Conservation (phyloP, 2,329 filamentous ascomycete species). For the Diaporthe ilicicola region DNA sequence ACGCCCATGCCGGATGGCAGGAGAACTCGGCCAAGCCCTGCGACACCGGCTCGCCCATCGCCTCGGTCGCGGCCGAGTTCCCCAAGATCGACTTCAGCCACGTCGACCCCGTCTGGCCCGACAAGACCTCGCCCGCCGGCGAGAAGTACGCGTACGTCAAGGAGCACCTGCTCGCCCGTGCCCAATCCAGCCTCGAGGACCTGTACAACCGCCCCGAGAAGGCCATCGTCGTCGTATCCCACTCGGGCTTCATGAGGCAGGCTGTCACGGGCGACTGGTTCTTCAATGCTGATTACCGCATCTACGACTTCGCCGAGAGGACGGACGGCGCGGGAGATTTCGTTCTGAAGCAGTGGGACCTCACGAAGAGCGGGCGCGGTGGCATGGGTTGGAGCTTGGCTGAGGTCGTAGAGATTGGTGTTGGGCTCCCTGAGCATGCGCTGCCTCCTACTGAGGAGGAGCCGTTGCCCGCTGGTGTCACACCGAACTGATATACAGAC, state of each 20-base stretch:
- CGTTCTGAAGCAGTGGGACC: slow-evolving; percentile 56
- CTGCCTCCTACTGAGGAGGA: slow-evolving; percentile 28
- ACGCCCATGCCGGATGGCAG: slow-evolving; percentile 72
- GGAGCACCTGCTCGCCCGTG: slow-evolving; percentile 63
- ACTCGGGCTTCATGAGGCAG: slow-evolving; percentile 69
- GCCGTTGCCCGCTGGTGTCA: slow-evolving; percentile 21
- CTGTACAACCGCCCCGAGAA: slow-evolving; percentile 65
- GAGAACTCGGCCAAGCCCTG: slow-evolving; percentile 66
- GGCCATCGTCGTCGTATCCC: slow-evolving; percentile 70
- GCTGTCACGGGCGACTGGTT: slow-evolving; percentile 64
- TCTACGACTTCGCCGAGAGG: slow-evolving; percentile 62
- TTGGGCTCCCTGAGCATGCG: slow-evolving; percentile 39
- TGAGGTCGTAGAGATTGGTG: slow-evolving; percentile 42
- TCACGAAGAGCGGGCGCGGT: slow-evolving; percentile 55
- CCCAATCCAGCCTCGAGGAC: slow-evolving; percentile 56
- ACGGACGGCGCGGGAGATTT: slow-evolving; percentile 39
- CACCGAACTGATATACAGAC: slow-evolving; percentile 12
- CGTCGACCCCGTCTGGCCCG: slow-evolving; percentile 68
- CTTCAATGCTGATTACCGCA: slow-evolving; percentile 70
- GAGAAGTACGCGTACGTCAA: slow-evolving; percentile 61
- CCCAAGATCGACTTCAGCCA: slow-evolving; percentile 63
- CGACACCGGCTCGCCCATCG: slow-evolving; percentile 64
- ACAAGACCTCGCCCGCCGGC: slow-evolving; percentile 62
- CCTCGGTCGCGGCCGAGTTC: slow-evolving; percentile 56
- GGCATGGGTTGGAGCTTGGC: slow-evolving; percentile 60